Evolutionary conservation across 164 flowering plant species (phyloP), one percentile per base, ranked within the genome.

Genomic region (Saururus chinensis): DNA sequence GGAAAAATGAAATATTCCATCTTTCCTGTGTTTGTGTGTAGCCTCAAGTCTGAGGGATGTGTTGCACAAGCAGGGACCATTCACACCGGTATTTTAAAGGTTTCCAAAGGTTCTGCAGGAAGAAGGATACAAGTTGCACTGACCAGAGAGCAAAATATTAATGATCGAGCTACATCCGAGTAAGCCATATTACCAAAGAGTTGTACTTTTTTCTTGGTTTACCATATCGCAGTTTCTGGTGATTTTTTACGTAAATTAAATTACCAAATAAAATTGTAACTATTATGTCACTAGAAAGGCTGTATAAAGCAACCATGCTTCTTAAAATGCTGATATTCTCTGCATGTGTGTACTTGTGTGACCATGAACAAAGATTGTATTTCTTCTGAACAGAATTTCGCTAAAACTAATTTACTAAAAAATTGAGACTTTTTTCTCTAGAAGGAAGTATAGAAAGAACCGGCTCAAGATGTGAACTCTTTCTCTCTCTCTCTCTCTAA

Each of bases 31-130:
- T 53, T 57, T 40, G 56, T 58, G 41, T 37, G 62, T 71, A 77
- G 82, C 69, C 69, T 61, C 56, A 74, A 57, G 17, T 17, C 54
- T 30, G 59, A 49, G 59, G 64, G 52, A 60, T 42, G 68, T 64
- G 67, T 66, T 56, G 54, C 55, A 60, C 68, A 69, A 68, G 54
- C 49, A 61, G 70, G 65, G 68, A 64, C 66, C 57, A 77, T 60
- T 56, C 53, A 71, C 51, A 66, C 55, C 25, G 66, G 22, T 57
- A 57, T 49, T 26, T 60, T 64, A 56, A 68, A 62, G 13, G 63
- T 65, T 49, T 59, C 13, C 57, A 64, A 54, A 20, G 41, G 26
- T 48, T 66, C 73, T 66, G 61, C 56, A 65, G 40, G 60, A 9
- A 64, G 68, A 63, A 68, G 35, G 13, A 54, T 67, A 40, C 62